A percentile compares a stretch with the other conserved stretches of the same genome.
These are phyloP conservation scores for Lodderomyces metapsilosis DNA, from an alignment of 1,139 yeast species.

Conservation along the genomic window DNA sequence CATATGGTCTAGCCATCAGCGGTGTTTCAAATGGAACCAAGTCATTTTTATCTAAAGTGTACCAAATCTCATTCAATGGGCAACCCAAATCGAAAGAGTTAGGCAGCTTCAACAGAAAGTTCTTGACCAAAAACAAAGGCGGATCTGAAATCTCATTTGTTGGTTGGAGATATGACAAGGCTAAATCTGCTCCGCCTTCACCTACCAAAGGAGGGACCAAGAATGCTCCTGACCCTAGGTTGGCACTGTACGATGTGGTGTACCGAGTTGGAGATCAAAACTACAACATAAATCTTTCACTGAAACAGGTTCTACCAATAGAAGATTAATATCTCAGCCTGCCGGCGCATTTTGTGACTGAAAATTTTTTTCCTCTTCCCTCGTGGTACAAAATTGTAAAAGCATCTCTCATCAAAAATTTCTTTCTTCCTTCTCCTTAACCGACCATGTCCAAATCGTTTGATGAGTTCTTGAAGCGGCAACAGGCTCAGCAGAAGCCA, in stretches of 20 bases:
- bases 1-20: slow-evolving; percentile 20
- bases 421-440: neutral
- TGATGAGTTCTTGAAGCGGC: slow-evolving; percentile 29
- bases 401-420: too few relatives aligned
- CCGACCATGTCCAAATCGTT: slow-evolving; percentile 26
- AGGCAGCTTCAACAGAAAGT: slow-evolving; percentile 20
- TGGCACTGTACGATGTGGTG: slow-evolving; percentile 9
- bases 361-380: slow-evolving; percentile 4
- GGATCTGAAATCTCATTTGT: slow-evolving; percentile 14
- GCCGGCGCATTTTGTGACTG: slow-evolving; percentile 2
- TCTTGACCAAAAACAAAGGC: slow-evolving; percentile 16
- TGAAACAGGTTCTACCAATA: slow-evolving; percentile 9
- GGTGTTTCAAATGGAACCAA: slow-evolving; percentile 10
- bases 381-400: slow-evolving; percentile 1
- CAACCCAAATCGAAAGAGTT: slow-evolving; percentile 15
- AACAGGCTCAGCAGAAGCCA: slow-evolving; percentile 23
- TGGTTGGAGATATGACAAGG: slow-evolving; percentile 17
- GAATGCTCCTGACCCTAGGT: neutral
- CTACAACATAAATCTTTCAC: slow-evolving; percentile 11
- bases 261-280: slow-evolving; percentile 13
- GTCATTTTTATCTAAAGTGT: slow-evolving; percentile 16
- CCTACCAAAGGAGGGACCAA: neutral
- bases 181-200: neutral
- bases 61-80: slow-evolving; percentile 15
- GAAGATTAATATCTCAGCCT: too few relatives aligned